Conservation (phyloP, 2,329 filamentous ascomycete genomes). For the Scleromitrula shiraiana region DNA sequence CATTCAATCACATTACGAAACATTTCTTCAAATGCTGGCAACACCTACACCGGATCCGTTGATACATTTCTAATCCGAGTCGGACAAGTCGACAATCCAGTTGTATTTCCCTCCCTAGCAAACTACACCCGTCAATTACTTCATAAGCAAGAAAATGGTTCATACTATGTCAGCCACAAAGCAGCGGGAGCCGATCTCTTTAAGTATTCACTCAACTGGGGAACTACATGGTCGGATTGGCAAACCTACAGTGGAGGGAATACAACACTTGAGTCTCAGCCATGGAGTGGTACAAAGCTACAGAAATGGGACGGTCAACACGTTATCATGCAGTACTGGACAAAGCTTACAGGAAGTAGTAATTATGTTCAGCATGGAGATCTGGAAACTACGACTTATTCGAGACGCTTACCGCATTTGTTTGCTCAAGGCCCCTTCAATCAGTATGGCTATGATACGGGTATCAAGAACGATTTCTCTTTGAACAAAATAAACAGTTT, state of each 20-base stretch:
- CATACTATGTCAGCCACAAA: constrained; percentile 45
- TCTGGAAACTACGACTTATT: constrained; percentile 32
- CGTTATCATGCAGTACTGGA: constrained; percentile 57
- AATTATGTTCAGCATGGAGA: constrained; percentile 54
- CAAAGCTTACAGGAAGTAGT: constrained; percentile 48
- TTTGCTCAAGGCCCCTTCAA: constrained; percentile 57
- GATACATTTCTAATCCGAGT: constrained; percentile 56
- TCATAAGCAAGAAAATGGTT: constrained; percentile 34
- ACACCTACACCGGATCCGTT: constrained; percentile 41
- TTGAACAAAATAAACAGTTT: constrained; percentile 37
- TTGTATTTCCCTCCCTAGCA: constrained; percentile 46
- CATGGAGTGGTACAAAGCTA: constrained; percentile 49
- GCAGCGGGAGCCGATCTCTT: constrained; percentile 55
- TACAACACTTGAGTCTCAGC: constrained; percentile 37
- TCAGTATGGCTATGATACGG: constrained; percentile 54
- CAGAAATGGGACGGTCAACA: constrained; percentile 56
- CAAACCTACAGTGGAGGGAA: constrained; percentile 45
- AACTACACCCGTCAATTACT: constrained; percentile 52
- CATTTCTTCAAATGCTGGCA: constrained; percentile 32
- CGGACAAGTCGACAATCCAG: constrained; percentile 48
- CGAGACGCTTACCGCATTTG: constrained; percentile 52
- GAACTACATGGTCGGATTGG: constrained; percentile 52
- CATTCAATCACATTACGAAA: constrained; percentile 51
- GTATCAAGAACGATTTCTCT: constrained; percentile 44
- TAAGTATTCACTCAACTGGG: constrained; percentile 56